Conservation (phyloP, 306 rosid genomes). For the Pachyrhizus erosus region DNA sequence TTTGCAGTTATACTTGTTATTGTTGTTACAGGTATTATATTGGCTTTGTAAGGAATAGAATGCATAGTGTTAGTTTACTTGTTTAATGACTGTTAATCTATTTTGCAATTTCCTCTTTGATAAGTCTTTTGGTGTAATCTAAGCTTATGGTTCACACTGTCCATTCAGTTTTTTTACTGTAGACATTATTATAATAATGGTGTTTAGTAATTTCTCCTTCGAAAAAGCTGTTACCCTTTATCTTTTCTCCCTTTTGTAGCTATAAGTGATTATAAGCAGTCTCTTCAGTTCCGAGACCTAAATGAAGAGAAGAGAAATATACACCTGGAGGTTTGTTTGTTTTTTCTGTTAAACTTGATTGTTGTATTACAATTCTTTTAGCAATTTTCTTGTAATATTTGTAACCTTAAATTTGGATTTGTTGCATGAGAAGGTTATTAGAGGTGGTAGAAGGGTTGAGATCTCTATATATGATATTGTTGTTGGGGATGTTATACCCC, state of each 20-base stretch:
- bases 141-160: neutral
- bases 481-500: slow-evolving; percentile 93
- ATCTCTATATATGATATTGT: slow-evolving; percentile 89
- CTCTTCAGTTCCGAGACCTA: slow-evolving; percentile 93
- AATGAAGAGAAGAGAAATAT: slow-evolving; percentile 97
- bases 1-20: slow-evolving; percentile 96
- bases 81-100: neutral
- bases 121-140: slow-evolving; percentile 26
- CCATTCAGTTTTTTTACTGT: neutral
- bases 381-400: slow-evolving; percentile 6
- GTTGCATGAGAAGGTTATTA: slow-evolving; percentile 62
- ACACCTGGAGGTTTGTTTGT: slow-evolving; percentile 70
- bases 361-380: neutral
- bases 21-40: slow-evolving; percentile 79
- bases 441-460: slow-evolving; percentile 90
- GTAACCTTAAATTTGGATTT: slow-evolving; percentile 25
- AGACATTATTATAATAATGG: slow-evolving; percentile 12
- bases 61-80: neutral
- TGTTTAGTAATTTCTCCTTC: neutral
- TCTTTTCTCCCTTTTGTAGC: slow-evolving; percentile 55
- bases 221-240: slow-evolving; percentile 5
- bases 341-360: neutral
- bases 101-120: slow-evolving; percentile 6
- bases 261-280: slow-evolving; percentile 89
- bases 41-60: slow-evolving; percentile 21